A percentile compares a stretch with the other conserved stretches of the same genome.
phyloP scores from a whole-genome alignment of 2,329 filamentous ascomycete genomes.

The Penicillium sp. region DNA sequence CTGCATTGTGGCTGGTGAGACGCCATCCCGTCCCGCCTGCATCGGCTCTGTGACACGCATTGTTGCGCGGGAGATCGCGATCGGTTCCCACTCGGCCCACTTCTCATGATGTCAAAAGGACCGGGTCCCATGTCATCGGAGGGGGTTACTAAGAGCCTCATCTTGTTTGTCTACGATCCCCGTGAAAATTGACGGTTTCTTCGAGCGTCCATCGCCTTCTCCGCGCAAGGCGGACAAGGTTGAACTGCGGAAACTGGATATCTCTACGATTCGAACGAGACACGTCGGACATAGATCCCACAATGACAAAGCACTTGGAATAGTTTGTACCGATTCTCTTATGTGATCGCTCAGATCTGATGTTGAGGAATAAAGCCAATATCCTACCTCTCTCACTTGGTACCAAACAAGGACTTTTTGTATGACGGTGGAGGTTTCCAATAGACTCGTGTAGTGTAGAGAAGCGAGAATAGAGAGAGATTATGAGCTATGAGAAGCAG shows the following conservation, averaged over 20 bases:
- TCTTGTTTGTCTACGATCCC: background rate
- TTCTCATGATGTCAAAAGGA: background rate
- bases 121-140: background rate
- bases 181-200: background rate
- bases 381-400: background rate
- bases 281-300: background rate
- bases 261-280: background rate
- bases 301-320: background rate
- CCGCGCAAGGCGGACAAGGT: background rate
- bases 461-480: background rate
- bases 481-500: too few species aligned
- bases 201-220: background rate
- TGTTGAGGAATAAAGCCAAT: background rate
- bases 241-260: background rate
- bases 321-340: background rate
- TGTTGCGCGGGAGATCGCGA: background rate
- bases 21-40: constrained; percentile 4
- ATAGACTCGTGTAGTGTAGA: background rate
- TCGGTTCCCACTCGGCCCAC: background rate
- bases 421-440: background rate
- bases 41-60: background rate
- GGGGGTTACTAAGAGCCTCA: background rate
- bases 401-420: background rate
- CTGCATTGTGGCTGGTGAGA: constrained; percentile 10
- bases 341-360: background rate